phyloP scores from a whole-genome alignment of 441 rosid species.

The Arabidopsis lyrata region DNA sequence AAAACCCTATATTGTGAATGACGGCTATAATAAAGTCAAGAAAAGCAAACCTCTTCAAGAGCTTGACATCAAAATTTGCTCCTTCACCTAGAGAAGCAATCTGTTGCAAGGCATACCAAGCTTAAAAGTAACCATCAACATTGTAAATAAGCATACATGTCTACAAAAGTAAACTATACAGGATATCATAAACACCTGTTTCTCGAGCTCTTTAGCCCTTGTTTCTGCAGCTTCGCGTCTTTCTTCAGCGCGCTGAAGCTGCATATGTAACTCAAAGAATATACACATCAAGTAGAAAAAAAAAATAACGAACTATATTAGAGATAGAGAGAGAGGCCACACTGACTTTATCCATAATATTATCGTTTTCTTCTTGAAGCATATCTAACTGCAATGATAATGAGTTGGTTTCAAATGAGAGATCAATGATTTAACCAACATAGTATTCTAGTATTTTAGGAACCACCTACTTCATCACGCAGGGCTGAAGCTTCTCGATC shows the following conservation, averaged over 20 bases:
- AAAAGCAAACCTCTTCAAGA: conserved; percentile 58
- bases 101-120: conserved; percentile 37
- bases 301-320: neutral
- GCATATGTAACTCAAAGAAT: conserved; percentile 22
- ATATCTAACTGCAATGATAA: conserved; percentile 69
- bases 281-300: conserved; percentile 18
- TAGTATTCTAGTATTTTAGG: neutral
- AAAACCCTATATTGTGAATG: neutral
- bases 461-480: conserved; percentile 77
- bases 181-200: conserved; percentile 63
- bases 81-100: conserved; percentile 95
- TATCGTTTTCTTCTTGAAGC: conserved; percentile 78
- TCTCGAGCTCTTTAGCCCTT: conserved; percentile 96
- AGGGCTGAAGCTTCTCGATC: conserved; percentile 92
- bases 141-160: neutral
- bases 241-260: conserved; percentile 53
- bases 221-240: conserved; percentile 78
- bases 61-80: conserved; percentile 85
- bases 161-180: neutral
- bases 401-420: conserved; percentile 1
- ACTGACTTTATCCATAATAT: conserved; percentile 63
- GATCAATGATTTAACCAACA: neutral
- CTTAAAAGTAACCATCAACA: conserved; percentile 25
- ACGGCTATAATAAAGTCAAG: neutral
- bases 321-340: conserved; percentile 1